Evolutionary conservation across 148 eudicot species (phyloP).

Genomic region (Hydrangea macrophylla): DNA sequence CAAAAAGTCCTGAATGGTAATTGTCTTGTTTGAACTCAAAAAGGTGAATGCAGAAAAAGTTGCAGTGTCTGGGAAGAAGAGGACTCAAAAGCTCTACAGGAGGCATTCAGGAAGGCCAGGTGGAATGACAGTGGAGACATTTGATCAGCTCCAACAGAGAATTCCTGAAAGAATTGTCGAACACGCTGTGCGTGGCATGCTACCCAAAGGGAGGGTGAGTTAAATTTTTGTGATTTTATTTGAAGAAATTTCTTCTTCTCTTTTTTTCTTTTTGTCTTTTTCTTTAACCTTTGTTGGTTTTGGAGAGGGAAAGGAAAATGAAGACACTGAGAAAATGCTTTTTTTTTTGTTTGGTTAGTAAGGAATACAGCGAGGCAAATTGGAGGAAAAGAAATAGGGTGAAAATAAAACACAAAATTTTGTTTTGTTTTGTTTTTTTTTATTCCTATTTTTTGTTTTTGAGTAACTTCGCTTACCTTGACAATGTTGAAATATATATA

Average conservation of each 20-base stretch:
- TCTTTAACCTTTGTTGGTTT: too few relatives aligned
- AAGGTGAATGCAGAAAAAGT: constrained; percentile 93
- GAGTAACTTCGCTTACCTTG: too few relatives aligned
- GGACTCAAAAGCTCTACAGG: constrained; percentile 80
- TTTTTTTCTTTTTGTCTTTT: too few relatives aligned
- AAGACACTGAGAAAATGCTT: too few relatives aligned
- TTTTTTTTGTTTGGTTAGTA: too few relatives aligned
- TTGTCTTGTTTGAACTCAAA: constrained; percentile 19
- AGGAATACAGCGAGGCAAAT: too few relatives aligned
- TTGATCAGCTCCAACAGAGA: constrained; percentile 92
- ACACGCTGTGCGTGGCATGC: constrained; percentile 99
- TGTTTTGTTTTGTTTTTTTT: too few relatives aligned
- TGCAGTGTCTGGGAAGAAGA: constrained; percentile 91
- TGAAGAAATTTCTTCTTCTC: not conserved
- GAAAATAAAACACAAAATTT: too few relatives aligned
- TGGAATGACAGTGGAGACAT: constrained; percentile 97
- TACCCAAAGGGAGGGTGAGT: constrained; percentile 94
- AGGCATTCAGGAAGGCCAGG: constrained; percentile 99
- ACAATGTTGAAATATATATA: too few relatives aligned
- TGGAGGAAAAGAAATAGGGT: too few relatives aligned
- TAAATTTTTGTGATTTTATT: constrained; percentile 3
- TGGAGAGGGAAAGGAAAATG: too few relatives aligned
- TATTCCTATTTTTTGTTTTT: too few relatives aligned
- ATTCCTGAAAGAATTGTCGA: constrained; percentile 96
- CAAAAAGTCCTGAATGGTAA: constrained; percentile 8